Evolutionary conservation across 192 early-diverging fungal genomes (phyloP).

Genomic region (Phycomyces blakesleeanus): DNA sequence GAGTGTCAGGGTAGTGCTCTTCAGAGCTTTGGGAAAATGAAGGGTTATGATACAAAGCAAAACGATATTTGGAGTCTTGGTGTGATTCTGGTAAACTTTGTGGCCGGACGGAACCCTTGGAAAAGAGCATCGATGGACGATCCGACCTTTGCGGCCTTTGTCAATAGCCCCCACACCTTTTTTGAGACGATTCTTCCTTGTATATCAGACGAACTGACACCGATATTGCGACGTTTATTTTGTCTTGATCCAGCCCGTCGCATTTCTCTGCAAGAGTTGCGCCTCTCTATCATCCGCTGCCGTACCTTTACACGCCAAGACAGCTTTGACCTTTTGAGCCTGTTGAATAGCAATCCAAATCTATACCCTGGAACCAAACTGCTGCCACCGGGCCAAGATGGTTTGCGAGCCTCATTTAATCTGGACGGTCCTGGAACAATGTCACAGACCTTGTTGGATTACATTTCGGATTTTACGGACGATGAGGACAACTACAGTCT

Average conservation of each 20-base stretch:
- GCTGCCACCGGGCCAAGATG: neutral
- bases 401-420: neutral
- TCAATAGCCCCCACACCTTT: conserved; percentile 50
- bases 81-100: conserved; percentile 83
- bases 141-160: conserved; percentile 53
- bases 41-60: conserved; percentile 53
- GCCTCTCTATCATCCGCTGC: conserved; percentile 19
- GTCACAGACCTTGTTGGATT: neutral
- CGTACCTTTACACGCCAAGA: neutral
- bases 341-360: neutral
- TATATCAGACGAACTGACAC: conserved; percentile 58
- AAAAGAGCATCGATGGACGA: conserved; percentile 64
- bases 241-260: conserved; percentile 42
- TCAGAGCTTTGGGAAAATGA: conserved; percentile 25
- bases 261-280: conserved; percentile 40
- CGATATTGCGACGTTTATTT: conserved; percentile 47
- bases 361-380: neutral
- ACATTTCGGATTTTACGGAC: neutral
- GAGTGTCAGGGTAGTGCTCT: conserved; percentile 65
- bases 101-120: conserved; percentile 78
- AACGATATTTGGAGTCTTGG: conserved; percentile 94
- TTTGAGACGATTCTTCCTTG: conserved; percentile 53
- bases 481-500: neutral
- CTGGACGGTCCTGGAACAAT: neutral
- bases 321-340: neutral